Conservation (phyloP, 495 filamentous ascomycete species). For the Penicillium paradoxum region DNA sequence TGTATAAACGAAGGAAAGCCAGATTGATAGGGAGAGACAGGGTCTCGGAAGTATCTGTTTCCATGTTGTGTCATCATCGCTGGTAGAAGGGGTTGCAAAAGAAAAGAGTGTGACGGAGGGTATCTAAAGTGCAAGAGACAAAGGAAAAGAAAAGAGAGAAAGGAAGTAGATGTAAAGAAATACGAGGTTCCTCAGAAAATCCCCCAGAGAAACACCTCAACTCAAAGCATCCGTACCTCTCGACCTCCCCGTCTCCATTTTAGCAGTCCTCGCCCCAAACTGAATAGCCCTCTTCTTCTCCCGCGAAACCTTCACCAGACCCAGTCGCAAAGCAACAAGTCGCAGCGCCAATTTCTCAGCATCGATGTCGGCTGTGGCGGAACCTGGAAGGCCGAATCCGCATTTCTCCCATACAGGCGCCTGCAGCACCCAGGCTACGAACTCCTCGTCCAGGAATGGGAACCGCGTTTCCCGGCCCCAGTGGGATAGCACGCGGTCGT, state of each 20-base stretch:
- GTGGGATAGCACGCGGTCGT: constrained; percentile 84
- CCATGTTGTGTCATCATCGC: constrained; percentile 45
- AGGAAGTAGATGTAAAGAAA: background rate
- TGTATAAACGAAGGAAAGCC: background rate
- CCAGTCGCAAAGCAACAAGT: constrained; percentile 69
- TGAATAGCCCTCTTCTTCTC: constrained; percentile 95
- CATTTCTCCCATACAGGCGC: constrained; percentile 79
- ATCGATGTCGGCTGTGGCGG: constrained; percentile 45
- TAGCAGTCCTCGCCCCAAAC: constrained; percentile 80
- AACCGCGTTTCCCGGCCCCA: constrained; percentile 92
- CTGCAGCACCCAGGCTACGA: constrained; percentile 74
- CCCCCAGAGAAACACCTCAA: constrained; percentile 23
- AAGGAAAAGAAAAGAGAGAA: background rate
- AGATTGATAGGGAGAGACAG: background rate
- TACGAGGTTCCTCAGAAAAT: too few species aligned
- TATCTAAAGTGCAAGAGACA: constrained; percentile 1
- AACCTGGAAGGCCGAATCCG: constrained; percentile 53
- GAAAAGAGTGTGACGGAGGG: background rate
- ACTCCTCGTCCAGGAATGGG: constrained; percentile 82
- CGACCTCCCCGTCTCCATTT: constrained; percentile 69
- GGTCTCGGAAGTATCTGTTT: constrained; percentile 52
- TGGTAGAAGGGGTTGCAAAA: constrained; percentile 9
- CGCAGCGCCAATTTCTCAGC: constrained; percentile 77
- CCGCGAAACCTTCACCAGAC: constrained; percentile 60
- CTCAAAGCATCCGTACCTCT: constrained; percentile 60